Percentiles rank a stretch among this genome's conserved stretches.
Conservation (phyloP, 768 basidiomycete species). For the Mycena latifolia region DNA sequence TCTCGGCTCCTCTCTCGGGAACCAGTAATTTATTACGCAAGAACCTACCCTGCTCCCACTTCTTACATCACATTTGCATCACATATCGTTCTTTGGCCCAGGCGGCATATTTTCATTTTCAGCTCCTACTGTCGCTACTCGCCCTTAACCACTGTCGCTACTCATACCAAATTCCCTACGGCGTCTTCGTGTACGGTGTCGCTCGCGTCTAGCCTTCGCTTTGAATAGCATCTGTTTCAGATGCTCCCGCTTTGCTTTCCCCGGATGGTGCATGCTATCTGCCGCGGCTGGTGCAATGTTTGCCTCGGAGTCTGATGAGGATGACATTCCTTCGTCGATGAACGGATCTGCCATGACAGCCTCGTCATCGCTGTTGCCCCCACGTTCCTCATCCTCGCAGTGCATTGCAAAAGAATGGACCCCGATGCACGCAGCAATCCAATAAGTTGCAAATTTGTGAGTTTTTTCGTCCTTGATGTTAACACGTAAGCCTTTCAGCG, state of each 20-base stretch:
- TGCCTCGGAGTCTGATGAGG: background rate
- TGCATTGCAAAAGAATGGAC: slow-evolving; percentile 40
- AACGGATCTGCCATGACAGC: background rate
- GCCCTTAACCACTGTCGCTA: too few relatives aligned
- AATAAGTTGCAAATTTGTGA: too few relatives aligned
- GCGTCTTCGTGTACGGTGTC: background rate
- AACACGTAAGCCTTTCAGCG: slow-evolving; percentile 6
- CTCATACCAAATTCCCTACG: background rate
- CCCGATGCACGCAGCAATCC: slow-evolving; percentile 38
- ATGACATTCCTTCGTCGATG: background rate
- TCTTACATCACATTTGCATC: too few relatives aligned
- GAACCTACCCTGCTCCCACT: too few relatives aligned
- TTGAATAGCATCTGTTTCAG: background rate
- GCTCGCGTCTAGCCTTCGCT: background rate
- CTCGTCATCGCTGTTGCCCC: slow-evolving; percentile 8
- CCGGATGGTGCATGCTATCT: background rate
- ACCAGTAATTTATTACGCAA: background rate
- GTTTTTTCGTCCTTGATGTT: too few relatives aligned
- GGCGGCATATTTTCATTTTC: too few relatives aligned
- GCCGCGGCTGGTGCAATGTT: background rate
- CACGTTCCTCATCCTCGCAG: slow-evolving; percentile 36
- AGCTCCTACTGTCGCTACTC: too few relatives aligned
- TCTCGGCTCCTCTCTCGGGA: too few relatives aligned
- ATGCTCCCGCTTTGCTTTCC: background rate
- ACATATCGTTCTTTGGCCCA: too few relatives aligned